A percentile compares a stretch with the other conserved stretches of the same genome.
Conservation (phyloP, 345 rosid species). For the Ricinus communis region DNA sequence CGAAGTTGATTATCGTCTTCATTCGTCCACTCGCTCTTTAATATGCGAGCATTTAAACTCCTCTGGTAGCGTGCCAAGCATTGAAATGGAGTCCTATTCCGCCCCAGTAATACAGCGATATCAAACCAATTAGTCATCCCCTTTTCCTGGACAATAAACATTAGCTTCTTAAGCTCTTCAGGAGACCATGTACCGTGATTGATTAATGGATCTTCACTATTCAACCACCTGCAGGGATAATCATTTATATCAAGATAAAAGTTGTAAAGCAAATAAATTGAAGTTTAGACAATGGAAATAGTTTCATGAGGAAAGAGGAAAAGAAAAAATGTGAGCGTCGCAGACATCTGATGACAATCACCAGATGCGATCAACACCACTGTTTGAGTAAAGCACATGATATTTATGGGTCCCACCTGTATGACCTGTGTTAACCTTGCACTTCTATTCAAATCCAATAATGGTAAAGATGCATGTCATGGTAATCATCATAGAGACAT, state of each 20-base stretch:
- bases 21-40: slow-evolving; percentile 73
- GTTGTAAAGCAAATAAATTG: slow-evolving; percentile 3
- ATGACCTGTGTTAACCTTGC: slow-evolving; percentile 24
- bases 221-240: slow-evolving; percentile 70
- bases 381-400: slow-evolving; percentile 22
- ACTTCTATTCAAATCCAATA: slow-evolving; percentile 32
- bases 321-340: slow-evolving; percentile 11
- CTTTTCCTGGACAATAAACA: slow-evolving; percentile 52
- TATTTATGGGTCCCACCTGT: slow-evolving; percentile 25
- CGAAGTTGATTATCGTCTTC: slow-evolving; percentile 89
- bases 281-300: slow-evolving; percentile 5
- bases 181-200: slow-evolving; percentile 60
- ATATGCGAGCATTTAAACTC: slow-evolving; percentile 66
- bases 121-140: slow-evolving; percentile 69
- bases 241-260: slow-evolving; percentile 14
- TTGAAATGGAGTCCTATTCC: slow-evolving; percentile 82
- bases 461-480: slow-evolving; percentile 28
- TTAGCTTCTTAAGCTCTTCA: slow-evolving; percentile 69
- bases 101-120: slow-evolving; percentile 63
- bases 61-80: slow-evolving; percentile 85
- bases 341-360: slow-evolving; percentile 25
- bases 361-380: slow-evolving; percentile 20
- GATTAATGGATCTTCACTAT: slow-evolving; percentile 73
- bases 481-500: slow-evolving; percentile 28
- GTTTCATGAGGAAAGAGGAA: background rate